These are phyloP conservation scores for Mycocentrospora acerina DNA, from an alignment of 2,329 filamentous ascomycete species.

Conservation along the genomic window DNA sequence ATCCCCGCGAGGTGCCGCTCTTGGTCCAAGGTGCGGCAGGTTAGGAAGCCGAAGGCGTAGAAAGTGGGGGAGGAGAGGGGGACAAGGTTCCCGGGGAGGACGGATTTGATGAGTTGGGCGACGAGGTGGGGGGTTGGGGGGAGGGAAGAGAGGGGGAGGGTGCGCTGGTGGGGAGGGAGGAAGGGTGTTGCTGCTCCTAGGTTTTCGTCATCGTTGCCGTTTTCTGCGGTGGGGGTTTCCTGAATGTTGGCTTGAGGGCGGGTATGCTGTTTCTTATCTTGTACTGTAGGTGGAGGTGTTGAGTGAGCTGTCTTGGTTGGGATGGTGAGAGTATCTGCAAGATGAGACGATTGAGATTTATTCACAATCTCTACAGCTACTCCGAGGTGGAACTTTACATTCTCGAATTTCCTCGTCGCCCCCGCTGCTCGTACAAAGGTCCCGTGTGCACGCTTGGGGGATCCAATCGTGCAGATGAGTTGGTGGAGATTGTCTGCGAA, in stretches of 20 bases:
- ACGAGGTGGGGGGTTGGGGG: slow-evolving; percentile 8
- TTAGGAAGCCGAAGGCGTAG: slow-evolving; percentile 19
- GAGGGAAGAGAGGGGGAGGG: no score
- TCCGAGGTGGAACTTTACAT: neutral
- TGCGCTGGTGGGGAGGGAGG: neutral
- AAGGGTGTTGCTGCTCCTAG: neutral
- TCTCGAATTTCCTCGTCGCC: neutral
- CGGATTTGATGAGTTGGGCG: neutral
- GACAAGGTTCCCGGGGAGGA: slow-evolving; percentile 1
- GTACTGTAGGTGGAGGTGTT: neutral
- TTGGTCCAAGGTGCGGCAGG: slow-evolving; percentile 6
- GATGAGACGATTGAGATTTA: no score
- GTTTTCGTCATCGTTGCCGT: neutral
- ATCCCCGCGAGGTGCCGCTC: slow-evolving; percentile 7
- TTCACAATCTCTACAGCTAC: no score
- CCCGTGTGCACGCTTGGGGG: slow-evolving; percentile 5
- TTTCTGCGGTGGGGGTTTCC: no score
- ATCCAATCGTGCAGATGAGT: slow-evolving; percentile 10
- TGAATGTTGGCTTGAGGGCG: no score
- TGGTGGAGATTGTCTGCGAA: slow-evolving; percentile 10
- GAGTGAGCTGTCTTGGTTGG: neutral
- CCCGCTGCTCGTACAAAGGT: slow-evolving; percentile 9
- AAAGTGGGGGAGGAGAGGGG: slow-evolving; percentile 4
- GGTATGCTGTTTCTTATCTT: neutral
- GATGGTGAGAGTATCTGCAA: no score